A percentile compares a stretch with the other conserved stretches of the same genome.
Conservation (phyloP, 441 rosid genomes). For the Gossypium lobatum region DNA sequence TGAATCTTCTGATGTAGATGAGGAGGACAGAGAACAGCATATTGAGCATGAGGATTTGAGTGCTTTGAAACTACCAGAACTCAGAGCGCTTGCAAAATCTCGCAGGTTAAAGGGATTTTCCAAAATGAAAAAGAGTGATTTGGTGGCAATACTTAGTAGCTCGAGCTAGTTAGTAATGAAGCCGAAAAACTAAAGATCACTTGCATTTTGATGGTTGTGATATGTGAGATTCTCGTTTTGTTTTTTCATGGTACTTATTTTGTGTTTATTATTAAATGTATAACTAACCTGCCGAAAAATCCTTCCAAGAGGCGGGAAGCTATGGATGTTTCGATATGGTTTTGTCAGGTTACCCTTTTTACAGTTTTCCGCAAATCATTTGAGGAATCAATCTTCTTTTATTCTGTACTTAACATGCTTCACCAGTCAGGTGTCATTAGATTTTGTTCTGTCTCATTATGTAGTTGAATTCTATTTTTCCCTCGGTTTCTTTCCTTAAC, state of each 20-base stretch:
- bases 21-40: constrained; percentile 27
- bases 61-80: constrained; percentile 50
- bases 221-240: not conserved
- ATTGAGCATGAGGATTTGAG: constrained; percentile 34
- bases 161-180: constrained; percentile 22
- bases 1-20: constrained; percentile 33
- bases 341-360: not conserved
- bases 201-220: constrained; percentile 9
- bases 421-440: not conserved
- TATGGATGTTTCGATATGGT: not conserved
- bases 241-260: not conserved
- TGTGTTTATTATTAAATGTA: not conserved
- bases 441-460: not conserved
- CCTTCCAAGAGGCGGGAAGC: not conserved
- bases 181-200: not conserved
- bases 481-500: not conserved
- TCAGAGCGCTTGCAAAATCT: constrained; percentile 65
- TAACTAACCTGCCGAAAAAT: not conserved
- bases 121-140: constrained; percentile 67
- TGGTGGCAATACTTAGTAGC: constrained; percentile 47
- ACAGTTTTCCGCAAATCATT: not conserved
- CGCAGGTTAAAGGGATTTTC: constrained; percentile 74
- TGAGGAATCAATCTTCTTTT: not conserved
- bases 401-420: not conserved
- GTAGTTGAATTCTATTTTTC: not conserved